Evolutionary conservation across 257 asterid genomes (phyloP).

Genomic region (Solanum piurae): DNA sequence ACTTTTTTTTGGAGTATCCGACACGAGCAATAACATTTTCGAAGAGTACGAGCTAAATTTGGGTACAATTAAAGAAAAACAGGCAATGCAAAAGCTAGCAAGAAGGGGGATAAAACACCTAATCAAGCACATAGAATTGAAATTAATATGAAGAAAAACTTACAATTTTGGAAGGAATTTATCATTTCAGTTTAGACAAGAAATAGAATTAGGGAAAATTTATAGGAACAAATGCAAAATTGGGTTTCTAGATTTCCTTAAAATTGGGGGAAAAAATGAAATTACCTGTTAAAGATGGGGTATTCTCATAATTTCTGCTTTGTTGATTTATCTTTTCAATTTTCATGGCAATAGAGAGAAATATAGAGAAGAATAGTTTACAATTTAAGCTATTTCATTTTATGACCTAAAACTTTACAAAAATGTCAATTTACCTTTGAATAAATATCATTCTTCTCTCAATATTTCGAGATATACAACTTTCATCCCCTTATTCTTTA

Average conservation of each 20-base stretch:
- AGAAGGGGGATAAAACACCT: neutral
- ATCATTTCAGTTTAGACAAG: neutral
- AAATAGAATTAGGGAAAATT: neutral
- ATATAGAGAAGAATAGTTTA: neutral
- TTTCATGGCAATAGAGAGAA: neutral
- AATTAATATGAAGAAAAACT: neutral
- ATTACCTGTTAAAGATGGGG: constrained; percentile 3
- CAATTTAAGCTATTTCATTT: neutral
- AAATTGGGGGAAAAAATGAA: neutral
- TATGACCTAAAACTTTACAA: neutral
- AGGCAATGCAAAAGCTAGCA: neutral
- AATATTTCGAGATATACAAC: neutral
- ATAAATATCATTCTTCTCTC: neutral
- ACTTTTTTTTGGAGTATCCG: neutral
- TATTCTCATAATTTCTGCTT: neutral
- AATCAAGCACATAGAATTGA: neutral
- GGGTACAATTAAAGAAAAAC: neutral
- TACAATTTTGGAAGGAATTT: neutral
- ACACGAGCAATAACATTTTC: no score
- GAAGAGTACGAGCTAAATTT: neutral
- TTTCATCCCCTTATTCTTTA: neutral
- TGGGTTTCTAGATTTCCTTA: neutral
- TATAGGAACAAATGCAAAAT: constrained; percentile 4
- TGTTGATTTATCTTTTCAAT: neutral
- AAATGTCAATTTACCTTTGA: neutral